Evolutionary conservation across 2,329 filamentous ascomycete species (phyloP), one percentile per base, ranked within the genome.

Genomic region (Calonectria pseudoturangicola): DNA sequence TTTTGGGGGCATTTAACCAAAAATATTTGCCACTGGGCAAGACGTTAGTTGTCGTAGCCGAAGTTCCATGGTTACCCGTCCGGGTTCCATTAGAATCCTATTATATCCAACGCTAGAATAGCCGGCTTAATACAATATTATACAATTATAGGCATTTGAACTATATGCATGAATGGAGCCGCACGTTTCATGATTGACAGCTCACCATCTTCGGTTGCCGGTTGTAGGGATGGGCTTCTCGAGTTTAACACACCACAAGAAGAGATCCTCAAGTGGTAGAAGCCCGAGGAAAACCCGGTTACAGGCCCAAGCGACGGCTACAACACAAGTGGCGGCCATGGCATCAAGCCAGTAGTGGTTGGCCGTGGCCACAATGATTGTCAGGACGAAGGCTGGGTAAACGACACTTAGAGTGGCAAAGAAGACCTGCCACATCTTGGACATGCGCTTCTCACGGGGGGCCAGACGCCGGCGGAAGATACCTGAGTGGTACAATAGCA

Each of bases 301-400:
- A 72, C 84, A 85, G 66, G 84, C 75, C 89, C 91, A 94, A 0
- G 91, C 91, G 12, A 92, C 74, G 0, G 86, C 85, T 58, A 92
- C 93, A 3, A 94, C 91, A 21, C 89, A 76, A 0, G 89, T 87
- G 0, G 92, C 92, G 1, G 91, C 92, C 25, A 93, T 86, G 0
- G 92, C 92, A 81, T 94, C 92, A 5, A 94, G 86, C 58, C 93
- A 88, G 80, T 93, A 88, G 76, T 88, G 91, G 77, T 92, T 92
- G 41, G 90, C 91, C 0, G 90, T 92, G 18, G 90, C 88, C 33
- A 92, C 87, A 72, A 92, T 92, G 36, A 88, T 88, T 0, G 87
- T 84, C 62, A 92, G 79, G 65, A 91, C 89, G 77, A 89, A 86
- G 6, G 81, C 76, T 2, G 89, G 89, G 77, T 91, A 91, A 58